Evolutionary conservation across 1,284 basidiomycete genomes (phyloP), one percentile per base, ranked within the genome.

Genomic region (Cryptococcus neoformans): DNA sequence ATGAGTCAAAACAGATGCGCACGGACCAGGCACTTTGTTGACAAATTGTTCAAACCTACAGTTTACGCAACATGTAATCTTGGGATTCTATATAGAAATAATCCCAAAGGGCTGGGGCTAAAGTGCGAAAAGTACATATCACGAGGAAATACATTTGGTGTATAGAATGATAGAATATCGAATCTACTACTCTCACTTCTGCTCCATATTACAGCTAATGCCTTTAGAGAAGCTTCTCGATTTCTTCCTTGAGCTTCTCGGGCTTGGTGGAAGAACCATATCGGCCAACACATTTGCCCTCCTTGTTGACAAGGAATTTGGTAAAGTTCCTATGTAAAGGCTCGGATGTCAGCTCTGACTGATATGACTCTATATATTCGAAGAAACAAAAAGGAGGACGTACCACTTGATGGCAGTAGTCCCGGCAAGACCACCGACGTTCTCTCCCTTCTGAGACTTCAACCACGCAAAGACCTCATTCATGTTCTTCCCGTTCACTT

Each of bases 381-480:
- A n/a, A n/a, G 11, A 10, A n/a, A 46, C 16, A 17, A 9, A 6
- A 40, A 21, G 37, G 10, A 36, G 16, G 45, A 69, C 72, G 62
- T 54, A 72, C 67, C 73, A 75, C 61, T 78, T 78, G 67, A 78
- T 72, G 17, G 68, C 52, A 4, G 68, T 72, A 37, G 68, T 72
- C 21, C 72, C 73, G 2, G 62, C 67, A 6, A 73, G 46, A 17
- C 73, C 73, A 35, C 59, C 61, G 6, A 62, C 65, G 10, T 56
- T 57, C 4, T 58, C 53, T 3, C 55, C 60, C 35, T 66, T 66
- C 51, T 74, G 68, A 47, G 80, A 78, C 82, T 95, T 95, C 68
- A 95, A 83, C 84, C 85, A 94, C 59, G 88, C 84, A 81, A 85
- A 94, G 7, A 92, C 89, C 68, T 89, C 83, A 77, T 90, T 92